Base-by-base conservation (phyloP, 805 yeast genomes). In the Candida ovalis region DNA sequence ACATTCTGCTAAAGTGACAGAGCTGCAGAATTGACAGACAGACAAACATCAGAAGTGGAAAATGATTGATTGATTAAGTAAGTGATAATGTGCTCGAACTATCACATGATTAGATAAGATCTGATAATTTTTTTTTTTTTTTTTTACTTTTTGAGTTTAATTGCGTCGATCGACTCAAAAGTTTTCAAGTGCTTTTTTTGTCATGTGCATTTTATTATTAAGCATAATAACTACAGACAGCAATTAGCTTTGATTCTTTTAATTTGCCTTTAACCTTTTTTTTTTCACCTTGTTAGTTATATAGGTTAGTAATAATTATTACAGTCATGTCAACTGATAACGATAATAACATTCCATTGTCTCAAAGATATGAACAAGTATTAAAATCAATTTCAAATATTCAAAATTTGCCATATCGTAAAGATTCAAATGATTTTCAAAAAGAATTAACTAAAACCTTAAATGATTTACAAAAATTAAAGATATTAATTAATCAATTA, bases 401-500 rank as follows among this genome's bases (percentile, higher is more conserved):
- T 2, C 57, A 50, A 15, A 47, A 41, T 12, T 48, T 50, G 5
- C 39, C 58, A 1, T 32, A 47, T 33, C 46, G 65, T n/a, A 56
- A 56, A 40, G 63, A 60, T 41, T 56, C 63, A 2, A 22, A 43
- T 1, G 61, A 54, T 22, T 62, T 48, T 40, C 46, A 49, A 36
- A 37, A 35, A 8, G 47, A 47, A 40, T 42, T 53, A 32, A 19
- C 40, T 7, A 36, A 45, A n/a, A 46, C 50, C 10, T 18, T 56
- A 13, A 45, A 38, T 4, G 41, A 48, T 22, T 47, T 56, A 7
- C 39, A 53, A 13, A 28, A 45, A 6, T 28, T 56, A 24, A 54
- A 76, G 51, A 51, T 55, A 1, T 61, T 70, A 12, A 71, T 84
- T 1, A 67, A 72, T 12, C 66, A 68, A n/a, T 64, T 82, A 17